Conservation (phyloP, 225 moss, liverwort and hornwort genomes). For the Bryum argenteum region DNA sequence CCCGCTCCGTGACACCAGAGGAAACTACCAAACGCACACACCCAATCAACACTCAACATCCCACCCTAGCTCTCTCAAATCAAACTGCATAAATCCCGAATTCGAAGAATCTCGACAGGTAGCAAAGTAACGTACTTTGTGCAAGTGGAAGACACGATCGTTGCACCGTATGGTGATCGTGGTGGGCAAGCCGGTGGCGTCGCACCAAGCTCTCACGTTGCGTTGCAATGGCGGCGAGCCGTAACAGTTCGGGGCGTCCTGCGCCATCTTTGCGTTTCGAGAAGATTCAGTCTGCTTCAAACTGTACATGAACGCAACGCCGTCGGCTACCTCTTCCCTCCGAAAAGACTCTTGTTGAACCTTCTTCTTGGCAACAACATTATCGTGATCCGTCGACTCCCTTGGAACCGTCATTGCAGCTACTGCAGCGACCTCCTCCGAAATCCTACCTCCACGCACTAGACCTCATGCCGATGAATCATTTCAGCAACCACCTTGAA, state of each 20-base stretch:
- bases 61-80: no score
- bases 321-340: constrained; percentile 36
- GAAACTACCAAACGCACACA: constrained; percentile 38
- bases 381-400: constrained; percentile 25
- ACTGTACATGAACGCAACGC: constrained; percentile 11
- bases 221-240: constrained; percentile 51
- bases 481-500: constrained; percentile 8
- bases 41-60: background rate
- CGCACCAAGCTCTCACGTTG: constrained; percentile 61
- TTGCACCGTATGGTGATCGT: constrained; percentile 53
- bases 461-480: background rate
- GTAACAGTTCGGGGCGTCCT: background rate
- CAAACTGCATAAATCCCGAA: no score
- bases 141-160: constrained; percentile 64
- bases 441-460: background rate
- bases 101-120: no score
- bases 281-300: constrained; percentile 22
- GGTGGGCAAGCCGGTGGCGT: constrained; percentile 68
- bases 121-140: constrained; percentile 39
- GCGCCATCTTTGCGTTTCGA: constrained; percentile 12
- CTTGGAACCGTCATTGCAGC: constrained; percentile 49
- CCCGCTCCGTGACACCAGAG: constrained; percentile 74
- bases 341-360: constrained; percentile 39
- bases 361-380: constrained; percentile 27
- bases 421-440: background rate